A percentile compares a stretch with the other conserved stretches of the same genome.
Conservation (phyloP, 1,139 yeast genomes). For the Scheffersomyces cryptocercus region DNA sequence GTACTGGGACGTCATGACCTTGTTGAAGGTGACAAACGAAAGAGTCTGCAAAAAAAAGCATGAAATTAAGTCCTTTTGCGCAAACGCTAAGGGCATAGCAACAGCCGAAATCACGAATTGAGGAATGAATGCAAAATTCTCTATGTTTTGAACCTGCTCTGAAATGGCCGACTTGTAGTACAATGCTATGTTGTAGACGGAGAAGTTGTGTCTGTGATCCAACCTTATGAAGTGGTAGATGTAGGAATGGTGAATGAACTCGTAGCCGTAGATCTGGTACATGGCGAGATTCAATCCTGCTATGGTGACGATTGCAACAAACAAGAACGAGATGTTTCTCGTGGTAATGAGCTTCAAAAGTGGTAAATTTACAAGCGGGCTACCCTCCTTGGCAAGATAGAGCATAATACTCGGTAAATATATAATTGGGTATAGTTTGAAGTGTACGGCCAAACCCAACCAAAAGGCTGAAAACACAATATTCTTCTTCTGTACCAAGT, state of each 20-base stretch:
- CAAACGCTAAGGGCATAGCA: slow-evolving; percentile 60
- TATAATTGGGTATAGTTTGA: slow-evolving; percentile 88
- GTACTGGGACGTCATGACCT: slow-evolving; percentile 92
- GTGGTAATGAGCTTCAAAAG: slow-evolving; percentile 40
- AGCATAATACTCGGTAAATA: slow-evolving; percentile 61
- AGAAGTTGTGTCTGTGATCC: slow-evolving; percentile 94
- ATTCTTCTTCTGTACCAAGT: slow-evolving; percentile 29
- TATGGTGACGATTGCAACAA: slow-evolving; percentile 46
- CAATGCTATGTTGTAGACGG: slow-evolving; percentile 76
- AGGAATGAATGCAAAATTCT: slow-evolving; percentile 74
- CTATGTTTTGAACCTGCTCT: slow-evolving; percentile 21
- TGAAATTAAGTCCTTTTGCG: slow-evolving; percentile 54
- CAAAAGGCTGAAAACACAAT: slow-evolving; percentile 57
- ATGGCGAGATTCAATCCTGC: slow-evolving; percentile 50
- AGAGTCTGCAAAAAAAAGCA: slow-evolving; percentile 86
- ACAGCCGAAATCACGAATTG: slow-evolving; percentile 66
- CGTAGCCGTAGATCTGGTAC: slow-evolving; percentile 70
- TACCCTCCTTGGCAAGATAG: slow-evolving; percentile 21
- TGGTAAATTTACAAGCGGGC: slow-evolving; percentile 28
- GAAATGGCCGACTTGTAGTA: slow-evolving; percentile 60
- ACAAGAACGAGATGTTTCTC: slow-evolving; percentile 47
- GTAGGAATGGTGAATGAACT: slow-evolving; percentile 77
- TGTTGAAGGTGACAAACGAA: slow-evolving; percentile 86
- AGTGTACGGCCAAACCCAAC: slow-evolving; percentile 81
- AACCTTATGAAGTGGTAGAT: slow-evolving; percentile 78